phyloP scores from a whole-genome alignment of 176 grass and related monocot genomes.

The Carex littledalei region DNA sequence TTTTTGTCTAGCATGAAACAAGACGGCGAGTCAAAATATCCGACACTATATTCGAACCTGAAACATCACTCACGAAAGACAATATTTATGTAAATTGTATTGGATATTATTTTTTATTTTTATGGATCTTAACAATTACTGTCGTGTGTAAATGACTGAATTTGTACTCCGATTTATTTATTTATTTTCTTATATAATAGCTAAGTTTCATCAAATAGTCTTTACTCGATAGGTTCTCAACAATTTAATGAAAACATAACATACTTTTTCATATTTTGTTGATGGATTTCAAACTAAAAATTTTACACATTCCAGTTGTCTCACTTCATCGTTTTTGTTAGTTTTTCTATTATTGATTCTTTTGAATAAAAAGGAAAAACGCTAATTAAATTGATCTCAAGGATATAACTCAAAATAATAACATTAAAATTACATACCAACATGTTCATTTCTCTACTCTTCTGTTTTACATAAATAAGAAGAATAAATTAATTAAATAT shows the following conservation, averaged over 20 bases:
- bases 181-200: neutral
- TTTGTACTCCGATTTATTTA: neutral
- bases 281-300: neutral
- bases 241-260: neutral
- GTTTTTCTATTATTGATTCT: neutral
- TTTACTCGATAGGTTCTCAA: neutral
- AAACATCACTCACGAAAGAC: too few relatives aligned
- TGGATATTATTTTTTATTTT: too few relatives aligned
- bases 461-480: neutral
- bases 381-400: neutral
- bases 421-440: neutral
- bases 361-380: neutral
- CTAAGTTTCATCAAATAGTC: too few relatives aligned
- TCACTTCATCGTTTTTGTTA: too few relatives aligned
- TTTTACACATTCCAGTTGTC: neutral
- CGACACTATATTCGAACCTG: too few relatives aligned
- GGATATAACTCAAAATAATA: neutral
- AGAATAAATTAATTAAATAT: neutral
- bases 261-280: neutral
- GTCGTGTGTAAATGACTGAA: neutral
- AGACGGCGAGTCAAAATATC: too few relatives aligned
- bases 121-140: too few relatives aligned
- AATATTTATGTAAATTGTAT: too few relatives aligned
- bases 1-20: too few relatives aligned
- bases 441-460: neutral